Evolutionary conservation across 495 filamentous ascomycete species (phyloP), one percentile per base, ranked within the genome.

Genomic region (Ascodesmis nigricans): DNA sequence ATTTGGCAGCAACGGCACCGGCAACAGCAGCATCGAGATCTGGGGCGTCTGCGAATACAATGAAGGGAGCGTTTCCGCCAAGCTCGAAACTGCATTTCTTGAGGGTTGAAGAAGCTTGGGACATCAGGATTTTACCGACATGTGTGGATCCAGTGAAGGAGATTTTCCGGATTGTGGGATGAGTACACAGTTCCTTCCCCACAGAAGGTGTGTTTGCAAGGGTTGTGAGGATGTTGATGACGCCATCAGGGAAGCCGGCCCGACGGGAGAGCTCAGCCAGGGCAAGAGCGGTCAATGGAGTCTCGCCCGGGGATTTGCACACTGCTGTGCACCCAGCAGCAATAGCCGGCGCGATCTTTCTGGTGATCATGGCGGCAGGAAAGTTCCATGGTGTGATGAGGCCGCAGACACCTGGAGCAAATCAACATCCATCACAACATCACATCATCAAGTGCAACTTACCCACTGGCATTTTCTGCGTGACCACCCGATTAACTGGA

Each of bases 351-450:
- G 69, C 82, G 37, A 83, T 69, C 56, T 92, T 91, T 17, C 82
- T 60, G 2, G 82, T 84, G 44, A 90, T 75, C 82, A 91, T 92
- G 4, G 82, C 82, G 5, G 76, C 74, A 2, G 82, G 82, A 56
- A 90, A 92, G 58, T 91, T 92, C 82, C 82, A 91, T 16, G 87
- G 87, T 14, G 87, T 93, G 52, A 97, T 92, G 21, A 97, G 59
- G 8, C 81, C 84, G 47, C 79, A 90, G 8, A 97, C 84, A 42
- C 87, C n/a, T n/a, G n/a, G n/a, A n/a, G n/a, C n/a, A n/a, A n/a
- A n/a, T n/a, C n/a, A n/a, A n/a, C n/a, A n/a, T n/a, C n/a, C n/a
- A n/a, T n/a, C n/a, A n/a, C n/a, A n/a, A n/a, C n/a, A n/a, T n/a
- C n/a, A n/a, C n/a, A n/a, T n/a, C n/a, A n/a, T n/a, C n/a, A n/a